A percentile compares a stretch with the other conserved stretches of the same genome.
These are phyloP conservation scores for Nasturtium officinale DNA, from an alignment of 345 rosid genomes.

Conservation along the genomic window DNA sequence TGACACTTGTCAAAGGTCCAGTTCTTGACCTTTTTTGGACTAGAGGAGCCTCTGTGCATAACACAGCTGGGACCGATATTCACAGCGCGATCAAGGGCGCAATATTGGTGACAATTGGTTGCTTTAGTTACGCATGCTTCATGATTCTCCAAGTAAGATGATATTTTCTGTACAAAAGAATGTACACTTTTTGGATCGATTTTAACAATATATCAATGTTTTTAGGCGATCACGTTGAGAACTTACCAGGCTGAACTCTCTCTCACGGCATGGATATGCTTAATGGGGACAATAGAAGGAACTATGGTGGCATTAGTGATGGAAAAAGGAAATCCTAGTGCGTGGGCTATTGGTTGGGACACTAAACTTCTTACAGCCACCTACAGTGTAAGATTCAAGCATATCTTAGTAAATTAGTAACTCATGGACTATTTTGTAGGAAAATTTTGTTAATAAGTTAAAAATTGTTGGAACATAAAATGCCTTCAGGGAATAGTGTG, in stretches of 20 bases:
- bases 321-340: constrained; percentile 63
- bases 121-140: constrained; percentile 78
- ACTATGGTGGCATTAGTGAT: constrained; percentile 58
- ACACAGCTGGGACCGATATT: constrained; percentile 48
- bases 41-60: constrained; percentile 42
- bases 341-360: constrained; percentile 78
- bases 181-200: neutral
- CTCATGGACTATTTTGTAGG: neutral
- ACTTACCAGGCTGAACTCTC: constrained; percentile 83
- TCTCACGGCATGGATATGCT: constrained; percentile 79
- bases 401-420: neutral
- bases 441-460: neutral
- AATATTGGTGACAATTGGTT: constrained; percentile 58
- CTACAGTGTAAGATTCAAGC: constrained; percentile 61
- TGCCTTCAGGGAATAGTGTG: constrained; percentile 77
- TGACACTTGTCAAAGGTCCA: constrained; percentile 83
- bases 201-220: neutral
- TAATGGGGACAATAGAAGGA: constrained; percentile 72
- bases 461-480: neutral
- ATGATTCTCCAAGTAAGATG: constrained; percentile 65
- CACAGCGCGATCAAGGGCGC: constrained; percentile 68
- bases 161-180: neutral
- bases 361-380: constrained; percentile 62
- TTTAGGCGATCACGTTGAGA: constrained; percentile 60
- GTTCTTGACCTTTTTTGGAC: constrained; percentile 58